phyloP scores from a whole-genome alignment of 176 grass and related monocot genomes.

The Calamus simplicifolius region DNA sequence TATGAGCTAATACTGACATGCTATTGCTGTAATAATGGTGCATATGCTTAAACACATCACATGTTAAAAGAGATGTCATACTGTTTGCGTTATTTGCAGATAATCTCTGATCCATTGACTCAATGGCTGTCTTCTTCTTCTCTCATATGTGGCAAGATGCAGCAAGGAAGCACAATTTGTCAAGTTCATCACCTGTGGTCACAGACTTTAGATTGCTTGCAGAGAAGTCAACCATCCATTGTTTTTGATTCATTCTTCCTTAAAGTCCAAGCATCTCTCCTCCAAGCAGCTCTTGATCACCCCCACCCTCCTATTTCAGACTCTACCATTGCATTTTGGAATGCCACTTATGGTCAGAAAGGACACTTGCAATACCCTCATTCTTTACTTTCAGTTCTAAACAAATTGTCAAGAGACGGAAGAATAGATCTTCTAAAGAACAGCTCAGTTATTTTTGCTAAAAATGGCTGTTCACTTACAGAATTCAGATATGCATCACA shows the following conservation, averaged over 20 bases:
- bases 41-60: not conserved
- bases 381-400: slow-evolving; percentile 8
- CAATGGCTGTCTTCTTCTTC: slow-evolving; percentile 36
- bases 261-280: slow-evolving; percentile 23
- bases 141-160: slow-evolving; percentile 13
- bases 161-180: slow-evolving; percentile 26
- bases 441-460: not conserved
- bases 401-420: slow-evolving; percentile 15
- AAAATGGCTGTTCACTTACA: not conserved
- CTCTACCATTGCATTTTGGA: slow-evolving; percentile 18
- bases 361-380: not conserved
- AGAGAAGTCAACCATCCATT: slow-evolving; percentile 25
- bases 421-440: not conserved
- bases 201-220: slow-evolving; percentile 28
- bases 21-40: not conserved
- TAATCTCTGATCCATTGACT: slow-evolving; percentile 39
- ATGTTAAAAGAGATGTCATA: not conserved
- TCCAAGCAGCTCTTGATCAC: slow-evolving; percentile 39
- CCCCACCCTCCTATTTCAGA: slow-evolving; percentile 37
- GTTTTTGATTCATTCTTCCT: slow-evolving; percentile 29
- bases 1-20: not conserved
- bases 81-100: slow-evolving; percentile 19
- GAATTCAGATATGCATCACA: slow-evolving; percentile 5
- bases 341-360: slow-evolving; percentile 5
- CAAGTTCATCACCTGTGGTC: slow-evolving; percentile 46